Conservation (phyloP, 768 basidiomycete species). For the Tephrocybe rancida region DNA sequence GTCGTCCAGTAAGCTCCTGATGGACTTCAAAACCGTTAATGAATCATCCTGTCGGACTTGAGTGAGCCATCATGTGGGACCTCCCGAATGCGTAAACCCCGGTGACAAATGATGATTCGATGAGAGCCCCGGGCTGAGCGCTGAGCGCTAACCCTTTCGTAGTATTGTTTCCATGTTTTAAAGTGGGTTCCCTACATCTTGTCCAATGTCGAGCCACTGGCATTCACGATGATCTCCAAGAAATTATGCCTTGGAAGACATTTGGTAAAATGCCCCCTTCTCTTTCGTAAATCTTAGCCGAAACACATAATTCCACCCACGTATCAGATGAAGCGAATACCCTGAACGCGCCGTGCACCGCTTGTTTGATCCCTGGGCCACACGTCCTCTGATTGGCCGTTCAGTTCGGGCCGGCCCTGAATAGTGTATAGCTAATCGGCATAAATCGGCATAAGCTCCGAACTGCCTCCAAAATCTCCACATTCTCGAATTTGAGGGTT, state of each 20-base stretch:
- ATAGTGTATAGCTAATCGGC: too few relatives aligned
- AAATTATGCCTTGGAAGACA: not conserved
- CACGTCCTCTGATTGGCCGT: too few relatives aligned
- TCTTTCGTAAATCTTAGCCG: not conserved
- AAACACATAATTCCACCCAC: not conserved
- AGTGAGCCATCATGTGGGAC: constrained; percentile 15
- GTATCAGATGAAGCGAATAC: not conserved
- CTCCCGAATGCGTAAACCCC: not conserved
- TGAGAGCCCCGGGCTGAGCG: constrained; percentile 1
- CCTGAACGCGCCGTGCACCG: too few relatives aligned
- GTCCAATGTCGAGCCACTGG: not conserved
- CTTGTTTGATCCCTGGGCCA: too few relatives aligned
- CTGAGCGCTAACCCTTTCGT: not conserved
- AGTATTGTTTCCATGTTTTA: not conserved
- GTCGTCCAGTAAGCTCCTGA: constrained; percentile 7
- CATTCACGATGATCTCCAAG: not conserved
- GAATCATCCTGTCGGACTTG: constrained; percentile 13
- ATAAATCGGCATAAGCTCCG: too few relatives aligned
- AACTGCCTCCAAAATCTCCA: too few relatives aligned
- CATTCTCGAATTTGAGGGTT: too few relatives aligned
- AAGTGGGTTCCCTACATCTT: not conserved
- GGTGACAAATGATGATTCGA: constrained; percentile 14
- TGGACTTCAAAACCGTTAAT: not conserved
- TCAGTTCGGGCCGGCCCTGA: too few relatives aligned
- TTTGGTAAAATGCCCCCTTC: not conserved